A percentile compares a stretch with the other conserved stretches of the same genome.
Conservation (phyloP, 805 yeast species). For the Candida orba region DNA sequence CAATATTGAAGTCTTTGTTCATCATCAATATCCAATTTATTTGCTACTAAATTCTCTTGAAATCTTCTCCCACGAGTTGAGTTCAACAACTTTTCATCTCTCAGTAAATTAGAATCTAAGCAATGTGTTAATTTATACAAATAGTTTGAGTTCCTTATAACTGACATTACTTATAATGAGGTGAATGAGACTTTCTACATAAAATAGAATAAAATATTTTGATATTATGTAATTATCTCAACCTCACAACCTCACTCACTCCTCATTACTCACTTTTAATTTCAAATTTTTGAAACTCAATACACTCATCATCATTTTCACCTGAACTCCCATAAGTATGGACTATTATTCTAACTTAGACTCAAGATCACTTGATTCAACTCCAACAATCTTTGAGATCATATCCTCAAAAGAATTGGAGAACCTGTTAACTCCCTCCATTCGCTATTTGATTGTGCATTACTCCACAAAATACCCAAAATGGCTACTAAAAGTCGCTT, state of each 20-base stretch:
- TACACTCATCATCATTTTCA: too few relatives aligned
- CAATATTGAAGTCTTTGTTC: conserved; percentile 16
- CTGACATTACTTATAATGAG: too few relatives aligned
- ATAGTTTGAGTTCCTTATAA: too few relatives aligned
- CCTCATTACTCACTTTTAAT: too few relatives aligned
- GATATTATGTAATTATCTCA: too few relatives aligned
- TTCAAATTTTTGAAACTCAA: too few relatives aligned
- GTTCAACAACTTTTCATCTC: conserved; percentile 7
- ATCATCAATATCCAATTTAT: conserved; percentile 19
- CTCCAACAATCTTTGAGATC: conserved; percentile 86
- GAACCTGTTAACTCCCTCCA: conserved; percentile 69
- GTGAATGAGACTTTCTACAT: too few relatives aligned
- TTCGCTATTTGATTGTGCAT: conserved; percentile 72
- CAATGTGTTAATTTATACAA: too few relatives aligned
- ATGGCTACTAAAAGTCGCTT: conserved; percentile 50
- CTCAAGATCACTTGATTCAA: conserved; percentile 65
- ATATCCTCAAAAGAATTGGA: conserved; percentile 77
- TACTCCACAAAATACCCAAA: conserved; percentile 76
- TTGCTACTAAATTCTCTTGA: conserved; percentile 22
- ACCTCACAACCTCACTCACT: too few relatives aligned
- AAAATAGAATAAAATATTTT: too few relatives aligned
- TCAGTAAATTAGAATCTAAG: conserved; percentile 1
- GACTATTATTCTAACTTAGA: conserved; percentile 76
- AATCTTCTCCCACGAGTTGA: conserved; percentile 24
- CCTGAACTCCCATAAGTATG: conserved; percentile 32